phyloP scores from a whole-genome alignment of 768 basidiomycete genomes.

The Hortiboletus campestris region DNA sequence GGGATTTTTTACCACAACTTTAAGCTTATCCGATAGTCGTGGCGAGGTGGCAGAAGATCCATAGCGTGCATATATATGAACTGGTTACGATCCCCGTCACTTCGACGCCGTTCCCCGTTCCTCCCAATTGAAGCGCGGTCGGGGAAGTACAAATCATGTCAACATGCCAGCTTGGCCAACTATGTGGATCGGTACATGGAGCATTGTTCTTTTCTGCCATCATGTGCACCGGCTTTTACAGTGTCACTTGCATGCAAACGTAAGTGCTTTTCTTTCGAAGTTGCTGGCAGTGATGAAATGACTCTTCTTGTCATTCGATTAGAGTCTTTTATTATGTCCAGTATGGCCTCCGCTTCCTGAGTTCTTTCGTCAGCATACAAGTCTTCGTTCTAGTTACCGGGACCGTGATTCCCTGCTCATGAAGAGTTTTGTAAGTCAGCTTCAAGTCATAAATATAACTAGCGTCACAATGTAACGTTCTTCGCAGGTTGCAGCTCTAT shows the following conservation, averaged over 20 bases:
- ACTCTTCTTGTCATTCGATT: not conserved
- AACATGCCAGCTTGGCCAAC: no score
- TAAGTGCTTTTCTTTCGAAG: not conserved
- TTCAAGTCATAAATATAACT: no score
- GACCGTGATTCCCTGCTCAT: no score
- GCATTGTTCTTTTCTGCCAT: not conserved
- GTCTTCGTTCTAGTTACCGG: not conserved
- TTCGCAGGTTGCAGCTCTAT: no score
- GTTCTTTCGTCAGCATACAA: not conserved
- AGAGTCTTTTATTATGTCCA: slow-evolving; percentile 9
- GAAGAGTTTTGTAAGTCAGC: no score
- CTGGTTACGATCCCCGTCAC: not conserved
- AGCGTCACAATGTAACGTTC: no score
- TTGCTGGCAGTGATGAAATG: not conserved
- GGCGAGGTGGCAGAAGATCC: not conserved
- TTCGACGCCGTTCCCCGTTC: no score
- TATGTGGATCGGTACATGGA: not conserved
- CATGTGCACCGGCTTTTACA: not conserved
- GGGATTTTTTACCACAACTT: no score
- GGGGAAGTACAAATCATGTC: not conserved
- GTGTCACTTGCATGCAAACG: slow-evolving; percentile 11
- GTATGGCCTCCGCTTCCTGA: not conserved
- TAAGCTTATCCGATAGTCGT: no score
- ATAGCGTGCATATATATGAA: not conserved
- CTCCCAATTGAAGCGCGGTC: not conserved